Evolutionary conservation across 805 yeast species (phyloP).

Genomic region (Candida coleopterorum): DNA sequence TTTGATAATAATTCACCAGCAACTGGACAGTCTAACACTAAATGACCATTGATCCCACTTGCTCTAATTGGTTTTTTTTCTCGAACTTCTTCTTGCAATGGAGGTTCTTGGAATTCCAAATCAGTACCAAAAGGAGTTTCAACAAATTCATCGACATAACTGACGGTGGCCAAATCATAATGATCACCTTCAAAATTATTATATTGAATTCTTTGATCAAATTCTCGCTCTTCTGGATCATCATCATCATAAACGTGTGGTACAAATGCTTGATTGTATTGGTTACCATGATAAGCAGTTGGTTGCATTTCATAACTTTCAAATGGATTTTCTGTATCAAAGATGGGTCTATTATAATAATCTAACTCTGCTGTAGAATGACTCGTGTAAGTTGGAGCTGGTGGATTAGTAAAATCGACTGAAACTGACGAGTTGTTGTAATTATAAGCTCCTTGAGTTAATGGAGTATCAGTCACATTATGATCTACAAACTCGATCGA

Average conservation of each 20-base stretch:
- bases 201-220: conserved; percentile 35
- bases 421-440: conserved; percentile 3
- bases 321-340: conserved; percentile 10
- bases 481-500: conserved; percentile 3
- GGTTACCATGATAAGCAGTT: conserved; percentile 3
- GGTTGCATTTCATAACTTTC: conserved; percentile 11
- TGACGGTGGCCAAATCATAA: conserved; percentile 31
- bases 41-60: conserved; percentile 39
- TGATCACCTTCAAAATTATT: conserved; percentile 39
- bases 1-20: conserved; percentile 39
- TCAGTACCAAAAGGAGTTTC: conserved; percentile 28
- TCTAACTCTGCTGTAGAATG: conserved; percentile 5
- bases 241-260: conserved; percentile 40
- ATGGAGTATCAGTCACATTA: conserved; percentile 4
- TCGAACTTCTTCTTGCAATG: conserved; percentile 30
- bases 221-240: conserved; percentile 35
- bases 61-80: conserved; percentile 33
- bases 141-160: conserved; percentile 14
- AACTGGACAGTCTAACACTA: conserved; percentile 44
- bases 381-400: conserved; percentile 8
- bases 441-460: conserved; percentile 8
- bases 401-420: conserved; percentile 6
- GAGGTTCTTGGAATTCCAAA: conserved; percentile 21
- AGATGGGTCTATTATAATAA: conserved; percentile 10
- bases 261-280: conserved; percentile 36